Conservation (phyloP, 441 rosid species). For the Croton laevigatus region DNA sequence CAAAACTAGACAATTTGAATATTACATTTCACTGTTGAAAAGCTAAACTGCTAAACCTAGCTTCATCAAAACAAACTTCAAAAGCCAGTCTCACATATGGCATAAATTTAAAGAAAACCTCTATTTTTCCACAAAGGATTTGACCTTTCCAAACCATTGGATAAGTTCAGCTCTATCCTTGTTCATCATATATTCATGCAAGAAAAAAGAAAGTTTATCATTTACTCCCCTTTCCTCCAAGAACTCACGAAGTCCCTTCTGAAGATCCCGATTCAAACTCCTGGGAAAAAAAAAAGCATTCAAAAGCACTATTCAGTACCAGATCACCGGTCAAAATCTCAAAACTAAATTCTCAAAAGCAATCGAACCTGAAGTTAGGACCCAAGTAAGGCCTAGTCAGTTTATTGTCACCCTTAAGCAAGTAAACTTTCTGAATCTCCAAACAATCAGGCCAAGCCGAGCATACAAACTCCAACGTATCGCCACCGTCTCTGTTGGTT, state of each 20-base stretch:
- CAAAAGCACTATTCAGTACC: background rate
- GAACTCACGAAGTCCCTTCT: constrained; percentile 36
- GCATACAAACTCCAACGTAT: constrained; percentile 49
- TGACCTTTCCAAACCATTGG: constrained; percentile 56
- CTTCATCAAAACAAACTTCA: background rate
- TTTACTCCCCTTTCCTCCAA: constrained; percentile 63
- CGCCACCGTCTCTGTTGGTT: constrained; percentile 39
- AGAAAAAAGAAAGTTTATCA: constrained; percentile 48
- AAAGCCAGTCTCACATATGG: background rate
- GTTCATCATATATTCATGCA: constrained; percentile 72
- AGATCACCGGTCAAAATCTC: background rate
- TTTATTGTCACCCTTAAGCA: constrained; percentile 32
- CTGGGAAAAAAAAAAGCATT: constrained; percentile 27
- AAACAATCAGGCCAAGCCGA: constrained; percentile 71
- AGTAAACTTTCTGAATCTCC: constrained; percentile 54
- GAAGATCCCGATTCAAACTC: constrained; percentile 47
- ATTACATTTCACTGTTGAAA: background rate
- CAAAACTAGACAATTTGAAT: background rate
- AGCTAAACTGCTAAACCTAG: background rate
- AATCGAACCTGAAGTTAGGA: constrained; percentile 48
- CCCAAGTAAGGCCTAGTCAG: constrained; percentile 49
- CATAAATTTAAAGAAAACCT: background rate
- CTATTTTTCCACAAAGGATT: constrained; percentile 41
- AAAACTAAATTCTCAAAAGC: too few species aligned
- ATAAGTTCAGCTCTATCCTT: constrained; percentile 73